Conservation (phyloP, 2,329 filamentous ascomycete genomes). For the Penicillium palitans region DNA sequence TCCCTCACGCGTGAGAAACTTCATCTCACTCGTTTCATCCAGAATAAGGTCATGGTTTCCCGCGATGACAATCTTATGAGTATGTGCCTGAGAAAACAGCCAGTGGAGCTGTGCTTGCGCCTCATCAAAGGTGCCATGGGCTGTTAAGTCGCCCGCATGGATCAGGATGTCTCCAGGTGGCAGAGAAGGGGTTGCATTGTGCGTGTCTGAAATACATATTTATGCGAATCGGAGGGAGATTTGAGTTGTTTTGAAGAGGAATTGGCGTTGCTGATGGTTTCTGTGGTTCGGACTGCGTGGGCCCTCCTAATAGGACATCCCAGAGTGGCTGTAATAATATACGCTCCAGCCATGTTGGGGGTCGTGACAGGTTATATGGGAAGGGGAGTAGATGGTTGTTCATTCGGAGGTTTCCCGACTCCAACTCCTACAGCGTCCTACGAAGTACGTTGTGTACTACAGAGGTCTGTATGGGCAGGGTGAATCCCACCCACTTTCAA, state of each 20-base stretch:
- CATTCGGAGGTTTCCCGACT: not conserved
- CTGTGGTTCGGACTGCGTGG: not conserved
- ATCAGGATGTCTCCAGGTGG: slow-evolving; percentile 50
- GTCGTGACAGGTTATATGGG: not conserved
- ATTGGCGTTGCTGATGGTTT: not conserved
- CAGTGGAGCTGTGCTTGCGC: slow-evolving; percentile 45
- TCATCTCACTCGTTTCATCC: slow-evolving; percentile 12
- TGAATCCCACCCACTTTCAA: too few species aligned
- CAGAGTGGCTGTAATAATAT: not conserved
- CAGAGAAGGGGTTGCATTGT: slow-evolving; percentile 41
- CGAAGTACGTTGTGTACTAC: too few species aligned
- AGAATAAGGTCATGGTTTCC: slow-evolving; percentile 49
- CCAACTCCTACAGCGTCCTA: not conserved
- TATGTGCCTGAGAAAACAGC: slow-evolving; percentile 44
- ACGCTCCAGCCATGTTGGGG: slow-evolving; percentile 4
- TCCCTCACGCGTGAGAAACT: slow-evolving; percentile 14
- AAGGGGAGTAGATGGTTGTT: slow-evolving; percentile 10
- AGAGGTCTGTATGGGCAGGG: too few species aligned
- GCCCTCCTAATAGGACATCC: not conserved
- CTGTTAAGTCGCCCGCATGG: slow-evolving; percentile 53
- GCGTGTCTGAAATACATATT: slow-evolving; percentile 49
- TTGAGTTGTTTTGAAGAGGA: not conserved
- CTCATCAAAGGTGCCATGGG: slow-evolving; percentile 47
- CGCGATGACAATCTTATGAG: slow-evolving; percentile 49
- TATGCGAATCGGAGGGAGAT: slow-evolving; percentile 3